Percentiles rank a stretch among this genome's conserved stretches.
These are phyloP conservation scores for Hamamelis virginiana DNA, from an alignment of 164 flowering plant genomes.

Conservation along the genomic window DNA sequence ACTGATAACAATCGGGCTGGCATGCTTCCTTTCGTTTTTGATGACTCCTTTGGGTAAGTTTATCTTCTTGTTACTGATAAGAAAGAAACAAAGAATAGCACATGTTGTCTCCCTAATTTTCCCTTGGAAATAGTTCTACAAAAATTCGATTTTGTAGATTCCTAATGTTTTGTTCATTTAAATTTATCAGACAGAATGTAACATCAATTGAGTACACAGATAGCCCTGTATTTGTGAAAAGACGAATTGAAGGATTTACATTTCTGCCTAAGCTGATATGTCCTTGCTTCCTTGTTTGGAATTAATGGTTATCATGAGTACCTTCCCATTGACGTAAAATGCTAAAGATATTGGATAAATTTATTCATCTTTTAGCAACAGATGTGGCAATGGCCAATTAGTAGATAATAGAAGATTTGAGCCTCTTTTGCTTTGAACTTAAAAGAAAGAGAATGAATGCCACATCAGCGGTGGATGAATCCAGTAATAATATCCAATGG, in stretches of 20 bases:
- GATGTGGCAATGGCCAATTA: too few relatives aligned
- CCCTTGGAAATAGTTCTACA: background rate
- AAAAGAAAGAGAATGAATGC: too few relatives aligned
- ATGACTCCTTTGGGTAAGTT: constrained; percentile 90
- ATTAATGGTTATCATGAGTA: background rate
- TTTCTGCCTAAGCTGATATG: background rate
- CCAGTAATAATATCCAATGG: too few relatives aligned
- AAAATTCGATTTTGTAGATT: background rate
- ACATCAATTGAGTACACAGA: too few relatives aligned
- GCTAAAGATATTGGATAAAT: too few relatives aligned
- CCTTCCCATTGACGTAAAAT: too few relatives aligned
- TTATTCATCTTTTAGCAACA: too few relatives aligned
- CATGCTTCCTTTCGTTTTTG: constrained; percentile 99
- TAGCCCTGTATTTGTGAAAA: background rate
- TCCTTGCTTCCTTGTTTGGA: background rate
- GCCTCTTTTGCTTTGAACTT: too few relatives aligned
- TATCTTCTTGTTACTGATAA: background rate
- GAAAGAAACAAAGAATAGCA: background rate
- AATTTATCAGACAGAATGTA: background rate
- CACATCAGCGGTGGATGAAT: too few relatives aligned
- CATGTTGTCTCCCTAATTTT: background rate
- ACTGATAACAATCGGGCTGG: constrained; percentile 92
- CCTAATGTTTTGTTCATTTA: background rate
- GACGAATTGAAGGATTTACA: background rate
- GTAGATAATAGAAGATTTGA: too few relatives aligned